Conservation (phyloP, 345 rosid genomes). For the Hibiscus mutabilis region DNA sequence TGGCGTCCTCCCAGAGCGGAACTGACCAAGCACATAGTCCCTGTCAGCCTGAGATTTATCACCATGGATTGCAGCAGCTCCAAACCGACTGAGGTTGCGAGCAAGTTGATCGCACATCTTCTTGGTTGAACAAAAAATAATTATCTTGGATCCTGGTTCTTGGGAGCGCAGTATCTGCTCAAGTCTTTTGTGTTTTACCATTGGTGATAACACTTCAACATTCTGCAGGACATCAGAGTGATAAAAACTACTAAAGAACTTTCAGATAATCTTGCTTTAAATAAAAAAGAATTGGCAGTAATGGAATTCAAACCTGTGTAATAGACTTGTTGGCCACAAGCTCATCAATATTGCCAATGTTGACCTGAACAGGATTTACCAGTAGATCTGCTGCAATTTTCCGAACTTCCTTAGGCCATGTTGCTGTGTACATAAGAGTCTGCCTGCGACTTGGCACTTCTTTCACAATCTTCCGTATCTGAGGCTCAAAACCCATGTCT, state of each 20-base stretch:
- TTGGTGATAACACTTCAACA: slow-evolving; percentile 69
- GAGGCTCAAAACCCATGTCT: slow-evolving; percentile 99
- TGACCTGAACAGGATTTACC: slow-evolving; percentile 92
- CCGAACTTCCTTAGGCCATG: slow-evolving; percentile 97
- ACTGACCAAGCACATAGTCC: slow-evolving; percentile 60
- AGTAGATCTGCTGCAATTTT: slow-evolving; percentile 95
- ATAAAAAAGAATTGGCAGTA: not conserved
- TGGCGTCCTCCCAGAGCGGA: slow-evolving; percentile 66
- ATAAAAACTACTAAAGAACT: not conserved
- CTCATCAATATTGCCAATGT: slow-evolving; percentile 92
- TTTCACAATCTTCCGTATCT: slow-evolving; percentile 89
- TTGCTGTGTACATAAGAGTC: slow-evolving; percentile 97
- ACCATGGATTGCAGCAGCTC: slow-evolving; percentile 84
- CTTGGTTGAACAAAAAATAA: slow-evolving; percentile 71
- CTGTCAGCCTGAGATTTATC: slow-evolving; percentile 80
- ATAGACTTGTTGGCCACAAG: slow-evolving; percentile 98
- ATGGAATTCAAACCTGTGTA: slow-evolving; percentile 58
- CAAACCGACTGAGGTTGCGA: slow-evolving; percentile 58
- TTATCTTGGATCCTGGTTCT: slow-evolving; percentile 71
- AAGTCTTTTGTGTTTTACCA: slow-evolving; percentile 85
- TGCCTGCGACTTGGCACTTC: slow-evolving; percentile 91
- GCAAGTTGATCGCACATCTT: slow-evolving; percentile 84
- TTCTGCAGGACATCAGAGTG: slow-evolving; percentile 35
- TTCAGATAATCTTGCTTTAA: not conserved
- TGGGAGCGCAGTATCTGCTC: slow-evolving; percentile 90